Base-by-base conservation (phyloP, 371 early-diverging fungal species). In the Funneliformis caledonium region DNA sequence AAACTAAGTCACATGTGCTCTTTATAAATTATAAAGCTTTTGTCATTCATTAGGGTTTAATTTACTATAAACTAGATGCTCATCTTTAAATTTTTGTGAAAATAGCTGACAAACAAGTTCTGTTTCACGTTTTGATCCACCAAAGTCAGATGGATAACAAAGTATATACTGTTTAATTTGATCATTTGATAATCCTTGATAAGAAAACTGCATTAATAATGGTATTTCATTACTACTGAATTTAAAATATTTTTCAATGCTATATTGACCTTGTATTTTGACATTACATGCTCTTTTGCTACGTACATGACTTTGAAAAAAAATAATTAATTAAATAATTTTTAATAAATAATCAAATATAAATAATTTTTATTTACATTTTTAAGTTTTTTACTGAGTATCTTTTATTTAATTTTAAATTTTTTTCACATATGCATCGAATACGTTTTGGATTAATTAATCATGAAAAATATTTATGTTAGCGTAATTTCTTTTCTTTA, bases 371-470 rank as follows among this genome's bases (percentile, higher is more conserved):
- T 64, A 11, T 31, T 31, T 64, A 64, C 31, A 22, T 31, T 22
- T 31, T 33, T 33, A 64, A 64, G 33, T 64, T 64, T 64, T 64
- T 64, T 33, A 31, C 31, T 33, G 4, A 11, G 8, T 64, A 64
- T 64, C 31, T 12, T 31, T 64, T 22, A 33, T 64, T 31, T 31
- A 64, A 64, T 31, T 64, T 64, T 31, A 64, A 31, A 31, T 64
- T 11, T 64, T 64, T 64, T 64, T 4, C 31, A 64, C 31, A 64
- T 31, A 64, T 64, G 14, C 64, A 64, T 33, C 64, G 4, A 31
- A 64, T 33, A 64, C 11, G 31, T 12, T 64, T 64, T 64, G 64
- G 64, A 64, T 64, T 64, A 64, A 64, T 64, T 64, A 64, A 64
- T 64, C 14, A 12, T 64, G 14, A 64, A 26, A 64, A 64, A 64